Evolutionary conservation across 768 basidiomycete genomes (phyloP).

Genomic region (Suillus americanus): DNA sequence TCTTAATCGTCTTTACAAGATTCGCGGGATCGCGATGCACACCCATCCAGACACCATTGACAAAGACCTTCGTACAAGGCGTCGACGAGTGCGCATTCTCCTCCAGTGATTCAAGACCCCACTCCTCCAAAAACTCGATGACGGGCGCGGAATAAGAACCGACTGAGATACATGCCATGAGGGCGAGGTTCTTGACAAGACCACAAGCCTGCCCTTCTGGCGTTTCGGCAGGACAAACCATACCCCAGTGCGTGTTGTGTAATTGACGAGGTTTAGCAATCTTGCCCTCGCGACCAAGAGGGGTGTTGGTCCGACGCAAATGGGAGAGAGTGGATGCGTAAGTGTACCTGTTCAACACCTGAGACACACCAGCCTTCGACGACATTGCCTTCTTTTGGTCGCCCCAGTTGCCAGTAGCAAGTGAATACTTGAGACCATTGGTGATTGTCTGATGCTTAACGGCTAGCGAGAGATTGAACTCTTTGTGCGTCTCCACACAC

Average conservation of each 20-base stretch:
- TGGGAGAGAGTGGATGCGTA: constrained; percentile 98
- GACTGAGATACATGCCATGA: constrained; percentile 98
- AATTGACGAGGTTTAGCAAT: constrained; percentile 99
- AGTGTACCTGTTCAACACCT: constrained; percentile 97
- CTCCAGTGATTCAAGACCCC: constrained; percentile 94
- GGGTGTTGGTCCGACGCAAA: constrained; percentile 96
- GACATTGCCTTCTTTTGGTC: constrained; percentile 99
- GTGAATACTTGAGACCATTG: constrained; percentile 95
- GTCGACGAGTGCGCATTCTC: constrained; percentile 86
- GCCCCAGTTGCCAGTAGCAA: constrained; percentile 99
- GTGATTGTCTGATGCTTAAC: constrained; percentile 98
- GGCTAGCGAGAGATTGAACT: constrained; percentile 87
- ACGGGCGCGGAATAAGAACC: constrained; percentile 95
- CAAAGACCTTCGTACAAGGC: constrained; percentile 93
- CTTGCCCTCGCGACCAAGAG: constrained; percentile 96
- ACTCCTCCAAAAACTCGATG: constrained; percentile 97
- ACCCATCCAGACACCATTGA: constrained; percentile 99
- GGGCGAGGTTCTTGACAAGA: constrained; percentile 95
- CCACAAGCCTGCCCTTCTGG: constrained; percentile 99
- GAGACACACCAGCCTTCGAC: constrained; percentile 97
- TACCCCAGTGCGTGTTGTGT: constrained; percentile 99
- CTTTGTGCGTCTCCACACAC: constrained; percentile 96
- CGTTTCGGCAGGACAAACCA: constrained; percentile 99
- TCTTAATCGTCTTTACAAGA: constrained; percentile 90
- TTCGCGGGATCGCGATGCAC: constrained; percentile 94